phyloP scores from a whole-genome alignment of 257 asterid species.

The Ballota nigra region DNA sequence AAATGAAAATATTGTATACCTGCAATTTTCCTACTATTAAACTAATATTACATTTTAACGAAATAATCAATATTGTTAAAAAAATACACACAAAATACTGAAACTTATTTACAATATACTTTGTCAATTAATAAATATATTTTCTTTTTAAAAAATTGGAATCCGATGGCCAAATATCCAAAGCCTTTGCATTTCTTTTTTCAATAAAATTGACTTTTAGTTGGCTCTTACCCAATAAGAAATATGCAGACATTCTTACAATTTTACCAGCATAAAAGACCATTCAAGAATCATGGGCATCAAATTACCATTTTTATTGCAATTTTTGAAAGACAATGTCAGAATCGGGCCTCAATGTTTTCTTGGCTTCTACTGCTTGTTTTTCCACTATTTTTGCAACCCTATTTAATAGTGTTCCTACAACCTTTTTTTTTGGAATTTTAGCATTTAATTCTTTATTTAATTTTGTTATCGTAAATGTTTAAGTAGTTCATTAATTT shows the following conservation, averaged over 20 bases:
- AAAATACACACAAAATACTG: too few species aligned
- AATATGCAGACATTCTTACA: neutral
- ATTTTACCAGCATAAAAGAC: neutral
- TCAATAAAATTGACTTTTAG: neutral
- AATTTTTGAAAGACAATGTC: neutral
- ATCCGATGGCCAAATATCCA: neutral
- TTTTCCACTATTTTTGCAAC: neutral
- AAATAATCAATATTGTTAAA: too few species aligned
- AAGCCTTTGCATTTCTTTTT: neutral
- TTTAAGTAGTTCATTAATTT: too few species aligned
- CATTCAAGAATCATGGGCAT: neutral
- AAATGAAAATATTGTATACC: too few species aligned
- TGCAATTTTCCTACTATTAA: too few species aligned
- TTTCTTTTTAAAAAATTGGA: too few species aligned
- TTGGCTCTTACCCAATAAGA: neutral
- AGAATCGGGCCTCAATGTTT: neutral
- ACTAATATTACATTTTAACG: too few species aligned
- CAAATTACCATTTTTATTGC: neutral
- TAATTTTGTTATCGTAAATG: too few species aligned
- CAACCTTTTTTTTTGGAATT: neutral
- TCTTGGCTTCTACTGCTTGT: neutral
- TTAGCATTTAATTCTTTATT: too few species aligned
- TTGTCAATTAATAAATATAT: too few species aligned
- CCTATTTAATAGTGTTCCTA: neutral
- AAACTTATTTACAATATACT: too few species aligned